A percentile compares a stretch with the other conserved stretches of the same genome.
Conservation (phyloP, 176 grass and related monocot genomes). For the Elymus sibiricus region DNA sequence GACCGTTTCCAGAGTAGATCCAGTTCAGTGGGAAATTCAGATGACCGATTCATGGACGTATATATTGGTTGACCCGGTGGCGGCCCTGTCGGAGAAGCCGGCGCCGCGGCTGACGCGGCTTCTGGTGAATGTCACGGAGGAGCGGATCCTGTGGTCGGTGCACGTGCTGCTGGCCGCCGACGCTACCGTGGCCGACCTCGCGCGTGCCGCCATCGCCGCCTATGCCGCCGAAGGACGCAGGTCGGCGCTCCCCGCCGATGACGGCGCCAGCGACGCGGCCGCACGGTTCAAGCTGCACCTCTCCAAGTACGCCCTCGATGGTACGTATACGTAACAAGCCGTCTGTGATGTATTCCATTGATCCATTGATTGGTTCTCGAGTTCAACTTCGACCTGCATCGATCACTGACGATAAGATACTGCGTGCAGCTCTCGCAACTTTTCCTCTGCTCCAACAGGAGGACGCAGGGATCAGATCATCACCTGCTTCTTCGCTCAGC, state of each 20-base stretch:
- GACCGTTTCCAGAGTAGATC: background rate
- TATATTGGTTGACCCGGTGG: background rate
- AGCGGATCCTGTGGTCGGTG: constrained; percentile 29
- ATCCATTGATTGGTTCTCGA: no score
- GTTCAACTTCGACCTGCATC: background rate
- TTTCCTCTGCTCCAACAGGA: constrained; percentile 60
- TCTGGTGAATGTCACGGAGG: constrained; percentile 85
- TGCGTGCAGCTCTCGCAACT: constrained; percentile 69
- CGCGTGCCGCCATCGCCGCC: constrained; percentile 36
- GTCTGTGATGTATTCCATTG: no score
- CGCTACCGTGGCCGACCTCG: constrained; percentile 56
- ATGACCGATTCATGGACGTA: no score
- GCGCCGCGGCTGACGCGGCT: constrained; percentile 50
- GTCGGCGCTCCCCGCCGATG: constrained; percentile 20
- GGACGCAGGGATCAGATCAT: no score
- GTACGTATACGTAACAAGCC: constrained; percentile 27
- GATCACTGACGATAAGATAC: background rate
- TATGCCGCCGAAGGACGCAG: constrained; percentile 54
- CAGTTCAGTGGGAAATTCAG: no score
- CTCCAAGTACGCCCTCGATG: constrained; percentile 68
- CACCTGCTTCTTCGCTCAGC: no score
- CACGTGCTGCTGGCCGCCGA: no score
- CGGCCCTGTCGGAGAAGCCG: constrained; percentile 2
- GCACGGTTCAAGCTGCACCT: constrained; percentile 55
- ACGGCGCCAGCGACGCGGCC: background rate